Percentiles rank a stretch among this genome's conserved stretches.
phyloP scores from a whole-genome alignment of 1,284 basidiomycete species.

The Cryptococcus sp. region DNA sequence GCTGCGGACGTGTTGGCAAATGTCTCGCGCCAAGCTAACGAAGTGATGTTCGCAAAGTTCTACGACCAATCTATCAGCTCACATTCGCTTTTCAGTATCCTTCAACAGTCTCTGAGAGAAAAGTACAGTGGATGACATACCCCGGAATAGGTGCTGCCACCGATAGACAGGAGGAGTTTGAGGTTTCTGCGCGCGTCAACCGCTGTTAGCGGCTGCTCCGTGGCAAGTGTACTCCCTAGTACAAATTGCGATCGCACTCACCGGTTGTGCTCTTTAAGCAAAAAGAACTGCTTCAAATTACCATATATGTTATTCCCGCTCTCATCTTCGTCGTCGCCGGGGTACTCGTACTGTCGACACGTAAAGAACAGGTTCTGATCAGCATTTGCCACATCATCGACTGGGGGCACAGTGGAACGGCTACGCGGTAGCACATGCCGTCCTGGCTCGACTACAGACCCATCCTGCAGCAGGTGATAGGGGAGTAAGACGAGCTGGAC shows the following conservation, averaged over 20 bases:
- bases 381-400: too few species aligned
- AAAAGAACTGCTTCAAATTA: conserved; percentile 77
- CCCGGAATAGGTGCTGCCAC: conserved; percentile 81
- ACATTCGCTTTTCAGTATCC: neutral
- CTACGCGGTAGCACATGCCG: too few species aligned
- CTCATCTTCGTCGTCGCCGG: conserved; percentile 82
- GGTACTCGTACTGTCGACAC: conserved; percentile 31
- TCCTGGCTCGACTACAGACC: too few species aligned
- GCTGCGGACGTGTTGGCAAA: conserved; percentile 70
- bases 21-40: conserved; percentile 59
- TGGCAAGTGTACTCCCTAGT: neutral
- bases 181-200: conserved; percentile 54
- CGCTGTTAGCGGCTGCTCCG: neutral
- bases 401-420: too few species aligned
- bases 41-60: conserved; percentile 57
- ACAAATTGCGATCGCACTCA: neutral
- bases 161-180: conserved; percentile 71
- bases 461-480: neutral
- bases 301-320: conserved; percentile 73
- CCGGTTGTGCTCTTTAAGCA: conserved; percentile 68
- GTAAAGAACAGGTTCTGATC: neutral
- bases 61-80: neutral
- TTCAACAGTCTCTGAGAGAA: neutral
- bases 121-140: conserved; percentile 1
- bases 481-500: neutral